Evolutionary conservation across 23 red algal species (phyloP), one percentile per base, ranked within the genome.

Genomic region (Cyanidium caldarium): DNA sequence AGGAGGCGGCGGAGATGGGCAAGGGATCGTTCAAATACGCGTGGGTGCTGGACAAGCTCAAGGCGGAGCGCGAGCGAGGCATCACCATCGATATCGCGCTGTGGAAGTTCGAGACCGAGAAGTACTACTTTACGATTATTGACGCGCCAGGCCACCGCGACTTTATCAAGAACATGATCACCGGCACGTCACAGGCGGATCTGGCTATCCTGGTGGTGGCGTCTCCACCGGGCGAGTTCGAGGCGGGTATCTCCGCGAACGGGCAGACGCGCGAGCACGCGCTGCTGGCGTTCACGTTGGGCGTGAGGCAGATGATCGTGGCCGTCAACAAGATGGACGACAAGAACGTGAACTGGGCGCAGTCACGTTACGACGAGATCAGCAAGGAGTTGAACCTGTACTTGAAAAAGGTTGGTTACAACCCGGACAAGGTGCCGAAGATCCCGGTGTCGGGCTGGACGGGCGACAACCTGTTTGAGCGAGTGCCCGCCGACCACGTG

Each of bases 1-100:
- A 88, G 77, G 92, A 98, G 57, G 92, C 92, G 10, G 83, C 77
- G 40, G 92, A 82, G 70, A 82, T 98, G 68, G 92, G 92, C 68
- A 98, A 98, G 76, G 92, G 86, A 37, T 98, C 92, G 5, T 94
- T 94, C 72, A 83, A 83, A 26, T 94, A 86, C 69, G 90, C 90
- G 37, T 95, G 90, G 90, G 79, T 73, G 23, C 77, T 86, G 33
- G 90, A 95, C 45, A 82, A 87, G 69, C 79, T 85, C 42, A 74
- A 76, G 23, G 90, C 73, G 15, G 90, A 95, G 77, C 80, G 82
- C 29, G 90, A 95, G 67, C 79, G 83, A 17, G 90, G 90, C 3
- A 82, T 95, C 26, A 95, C 90, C 2, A 95, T 95, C 72, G 84
- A 95, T 41, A 95, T 95, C 75, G 81, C 83, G 0, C 78, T 82